Evolutionary conservation across 768 basidiomycete genomes (phyloP), one percentile per base, ranked within the genome.

Genomic region (Boletus coccyginus): DNA sequence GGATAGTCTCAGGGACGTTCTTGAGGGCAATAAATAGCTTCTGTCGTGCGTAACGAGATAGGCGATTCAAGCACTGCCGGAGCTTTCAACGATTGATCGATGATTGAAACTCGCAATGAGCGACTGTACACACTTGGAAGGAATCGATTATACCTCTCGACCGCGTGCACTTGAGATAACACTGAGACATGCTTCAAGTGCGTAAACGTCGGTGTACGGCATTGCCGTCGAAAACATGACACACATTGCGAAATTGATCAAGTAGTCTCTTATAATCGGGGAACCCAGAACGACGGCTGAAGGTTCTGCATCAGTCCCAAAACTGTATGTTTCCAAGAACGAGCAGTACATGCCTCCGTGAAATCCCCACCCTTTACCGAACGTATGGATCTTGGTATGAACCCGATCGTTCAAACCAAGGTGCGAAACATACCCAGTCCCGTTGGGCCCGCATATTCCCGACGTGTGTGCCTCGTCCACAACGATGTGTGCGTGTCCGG

Each of bases 401-500:
- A 84, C 68, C 14, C 76, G 72, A 17, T 74, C 65, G 47, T 74
- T 70, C 41, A 82, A 66, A 0, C 77, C 78, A 7, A 83, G 69
- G n/a, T 68, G 59, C 40, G 72, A 66, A 14, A 77, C 74, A 36
- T 60, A 65, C 0, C 84, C 84, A 24, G 77, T 62, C 1, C 84
- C 84, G 5, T 73, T 57, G 0, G 68, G 62, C 0, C 84, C 84
- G 59, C 76, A 81, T n/a, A 80, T 63, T 0, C 80, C 83, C 0
- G 80, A 82, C 7, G 82, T 76, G 57, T 86, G 84, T 0, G 82
- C 82, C 65, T 83, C 84, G 56, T 85, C 84, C 11, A 84, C 72
- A 7, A 84, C 66, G 35, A 86, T 70, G 66, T 77, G 77, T 33
- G 67, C 73, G 45, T 70, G 71, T 7, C 70, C 73, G 7, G 52